Percentiles rank a stretch among this genome's conserved stretches.
phyloP scores from a whole-genome alignment of 164 flowering plant genomes.

The Nelumbo lutea region DNA sequence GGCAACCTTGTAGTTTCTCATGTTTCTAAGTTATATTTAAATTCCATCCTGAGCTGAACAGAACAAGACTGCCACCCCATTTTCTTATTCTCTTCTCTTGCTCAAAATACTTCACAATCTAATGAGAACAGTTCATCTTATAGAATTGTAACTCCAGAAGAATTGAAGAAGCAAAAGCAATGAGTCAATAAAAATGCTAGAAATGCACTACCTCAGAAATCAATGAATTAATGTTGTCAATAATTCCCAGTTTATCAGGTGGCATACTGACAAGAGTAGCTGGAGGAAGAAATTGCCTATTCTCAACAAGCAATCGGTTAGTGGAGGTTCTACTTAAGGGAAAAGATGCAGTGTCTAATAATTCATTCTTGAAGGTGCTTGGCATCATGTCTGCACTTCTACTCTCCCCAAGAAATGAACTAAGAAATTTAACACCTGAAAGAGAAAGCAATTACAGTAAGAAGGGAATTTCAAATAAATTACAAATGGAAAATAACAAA shows the following conservation, averaged over 20 bases:
- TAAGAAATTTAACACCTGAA: conserved; percentile 15
- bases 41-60: no score
- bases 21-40: no score
- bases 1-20: no score
- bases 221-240: conserved; percentile 64
- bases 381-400: conserved; percentile 18
- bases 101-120: neutral
- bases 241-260: conserved; percentile 68
- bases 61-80: no score
- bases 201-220: conserved; percentile 67
- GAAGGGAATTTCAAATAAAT: neutral
- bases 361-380: conserved; percentile 12
- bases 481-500: neutral
- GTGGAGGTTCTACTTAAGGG: conserved; percentile 11
- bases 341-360: conserved; percentile 6
- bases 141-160: neutral
- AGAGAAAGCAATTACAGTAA: neutral
- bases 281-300: conserved; percentile 26
- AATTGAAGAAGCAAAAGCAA: no score
- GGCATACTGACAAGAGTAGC: conserved; percentile 48
- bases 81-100: no score
- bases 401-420: conserved; percentile 11
- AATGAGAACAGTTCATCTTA: neutral
- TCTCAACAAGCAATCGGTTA: conserved; percentile 25
- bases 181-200: no score